phyloP scores from a whole-genome alignment of 305 asterid species.

The Fraxinus velutina region DNA sequence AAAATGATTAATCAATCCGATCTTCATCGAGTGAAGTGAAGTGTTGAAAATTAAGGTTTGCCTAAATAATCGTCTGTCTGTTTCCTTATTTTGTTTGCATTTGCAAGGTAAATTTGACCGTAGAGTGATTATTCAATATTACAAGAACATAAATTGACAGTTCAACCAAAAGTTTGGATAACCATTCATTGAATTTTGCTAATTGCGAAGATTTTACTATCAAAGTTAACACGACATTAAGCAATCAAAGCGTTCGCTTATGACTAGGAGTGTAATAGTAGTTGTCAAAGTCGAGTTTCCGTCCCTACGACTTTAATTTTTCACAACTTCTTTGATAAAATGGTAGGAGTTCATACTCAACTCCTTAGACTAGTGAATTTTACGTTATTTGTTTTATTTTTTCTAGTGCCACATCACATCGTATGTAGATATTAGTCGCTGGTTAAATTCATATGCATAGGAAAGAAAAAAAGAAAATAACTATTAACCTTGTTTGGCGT shows the following conservation, averaged over 20 bases:
- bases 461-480: background rate
- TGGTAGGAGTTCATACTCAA: background rate
- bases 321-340: background rate
- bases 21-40: background rate
- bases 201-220: background rate
- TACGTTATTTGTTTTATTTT: background rate
- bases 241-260: background rate
- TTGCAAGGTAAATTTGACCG: background rate
- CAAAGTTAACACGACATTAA: background rate
- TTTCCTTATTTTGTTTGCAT: background rate
- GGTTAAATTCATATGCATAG: background rate
- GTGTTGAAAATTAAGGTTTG: background rate
- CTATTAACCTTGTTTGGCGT: background rate
- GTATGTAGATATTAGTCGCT: background rate
- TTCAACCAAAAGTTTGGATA: background rate
- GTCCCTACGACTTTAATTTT: background rate
- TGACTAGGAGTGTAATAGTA: background rate
- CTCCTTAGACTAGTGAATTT: background rate
- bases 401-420: background rate
- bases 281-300: background rate
- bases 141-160: background rate
- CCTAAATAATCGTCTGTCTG: background rate
- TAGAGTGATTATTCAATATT: background rate
- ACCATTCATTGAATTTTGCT: background rate
- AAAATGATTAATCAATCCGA: background rate